Percentiles rank a stretch among this genome's conserved stretches.
phyloP scores from a whole-genome alignment of 495 filamentous ascomycete species.

The Penicillium riverlandense region DNA sequence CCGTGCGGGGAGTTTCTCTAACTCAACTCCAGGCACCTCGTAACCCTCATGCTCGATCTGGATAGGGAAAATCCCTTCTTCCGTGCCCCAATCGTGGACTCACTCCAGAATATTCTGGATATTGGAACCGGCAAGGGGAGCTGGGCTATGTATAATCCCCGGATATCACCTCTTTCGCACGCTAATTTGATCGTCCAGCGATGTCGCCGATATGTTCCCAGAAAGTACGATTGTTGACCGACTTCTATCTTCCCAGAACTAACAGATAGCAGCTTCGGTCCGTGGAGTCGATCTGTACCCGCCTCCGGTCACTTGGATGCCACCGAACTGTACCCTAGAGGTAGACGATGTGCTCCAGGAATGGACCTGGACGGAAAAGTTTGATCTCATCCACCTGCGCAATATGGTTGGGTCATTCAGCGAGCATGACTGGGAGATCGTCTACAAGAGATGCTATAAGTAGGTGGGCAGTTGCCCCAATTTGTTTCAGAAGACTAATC shows the following conservation, averaged over 20 bases:
- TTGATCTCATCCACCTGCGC: conserved; percentile 24
- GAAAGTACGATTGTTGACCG: too few species aligned
- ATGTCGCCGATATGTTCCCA: too few species aligned
- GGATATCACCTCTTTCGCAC: too few species aligned
- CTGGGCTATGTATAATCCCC: conserved; percentile 4
- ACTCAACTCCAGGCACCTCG: conserved; percentile 1
- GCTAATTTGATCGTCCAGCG: too few species aligned
- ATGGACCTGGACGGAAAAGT: conserved; percentile 18
- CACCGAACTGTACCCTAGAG: conserved; percentile 25
- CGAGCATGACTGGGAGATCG: conserved; percentile 13
- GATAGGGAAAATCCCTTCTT: conserved; percentile 3
- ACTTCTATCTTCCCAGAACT: too few species aligned
- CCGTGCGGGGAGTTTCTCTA: neutral
- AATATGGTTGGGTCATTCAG: conserved; percentile 13
- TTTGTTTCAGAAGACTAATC: too few species aligned
- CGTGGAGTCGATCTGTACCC: conserved; percentile 17
- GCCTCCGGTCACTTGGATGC: conserved; percentile 16
- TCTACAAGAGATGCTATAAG: conserved; percentile 20
- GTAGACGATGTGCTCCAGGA: conserved; percentile 22
- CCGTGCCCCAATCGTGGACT: neutral
- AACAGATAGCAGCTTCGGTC: conserved; percentile 4
- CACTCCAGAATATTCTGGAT: neutral
- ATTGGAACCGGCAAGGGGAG: conserved; percentile 1
- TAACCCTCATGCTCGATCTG: conserved; percentile 2
- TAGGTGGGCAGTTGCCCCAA: neutral